These are phyloP conservation scores for Trichoderma citrinoviride DNA, from an alignment of 2,329 filamentous ascomycete species.

Conservation along the genomic window DNA sequence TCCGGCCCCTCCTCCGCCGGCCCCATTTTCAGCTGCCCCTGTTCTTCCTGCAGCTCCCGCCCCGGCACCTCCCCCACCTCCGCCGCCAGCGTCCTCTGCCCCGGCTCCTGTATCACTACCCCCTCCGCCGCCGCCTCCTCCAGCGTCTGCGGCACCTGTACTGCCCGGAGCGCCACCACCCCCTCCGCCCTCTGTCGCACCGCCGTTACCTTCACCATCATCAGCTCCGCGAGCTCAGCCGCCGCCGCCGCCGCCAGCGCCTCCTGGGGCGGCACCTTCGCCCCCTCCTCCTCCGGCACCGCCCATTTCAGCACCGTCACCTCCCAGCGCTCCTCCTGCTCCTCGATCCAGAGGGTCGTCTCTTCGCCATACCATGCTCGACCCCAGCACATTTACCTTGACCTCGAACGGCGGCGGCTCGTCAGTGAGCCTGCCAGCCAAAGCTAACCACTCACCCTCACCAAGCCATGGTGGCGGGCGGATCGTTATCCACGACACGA, in stretches of 20 bases:
- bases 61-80: conserved; percentile 43
- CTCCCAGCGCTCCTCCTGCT: conserved; percentile 32
- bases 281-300: conserved; percentile 24
- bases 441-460: conserved; percentile 34
- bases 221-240: conserved; percentile 25
- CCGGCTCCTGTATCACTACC: conserved; percentile 39
- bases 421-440: conserved; percentile 46
- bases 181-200: conserved; percentile 38
- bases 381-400: conserved; percentile 74
- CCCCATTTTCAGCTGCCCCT: conserved; percentile 46
- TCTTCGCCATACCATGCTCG: conserved; percentile 62
- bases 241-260: conserved; percentile 28
- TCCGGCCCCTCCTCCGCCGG: conserved; percentile 37
- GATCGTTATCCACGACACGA: conserved; percentile 67
- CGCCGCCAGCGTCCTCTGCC: conserved; percentile 38
- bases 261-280: conserved; percentile 38
- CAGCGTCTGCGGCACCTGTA: conserved; percentile 20
- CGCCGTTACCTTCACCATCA: conserved; percentile 34
- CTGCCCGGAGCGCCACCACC: conserved; percentile 41
- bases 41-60: conserved; percentile 44
- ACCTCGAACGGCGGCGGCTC: conserved; percentile 59
- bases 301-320: conserved; percentile 27
- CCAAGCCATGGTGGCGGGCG: conserved; percentile 34
- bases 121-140: conserved; percentile 27
- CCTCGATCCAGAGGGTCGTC: conserved; percentile 44